Evolutionary conservation across 1,284 basidiomycete species (phyloP), one percentile per base, ranked within the genome.

Genomic region (Leccinum fuscescens): DNA sequence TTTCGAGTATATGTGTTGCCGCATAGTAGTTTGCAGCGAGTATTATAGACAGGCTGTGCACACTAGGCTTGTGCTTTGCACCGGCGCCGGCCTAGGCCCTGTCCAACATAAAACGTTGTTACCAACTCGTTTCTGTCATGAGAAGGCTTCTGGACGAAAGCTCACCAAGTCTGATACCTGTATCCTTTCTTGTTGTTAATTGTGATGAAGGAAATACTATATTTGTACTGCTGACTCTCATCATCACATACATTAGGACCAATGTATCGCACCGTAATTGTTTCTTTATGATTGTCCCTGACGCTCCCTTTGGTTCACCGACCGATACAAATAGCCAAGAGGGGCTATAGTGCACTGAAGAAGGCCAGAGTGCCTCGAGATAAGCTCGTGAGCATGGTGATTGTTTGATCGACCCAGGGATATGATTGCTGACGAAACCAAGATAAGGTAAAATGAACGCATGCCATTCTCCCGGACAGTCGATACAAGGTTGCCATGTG

Each of bases 181-280:
- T 67, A 67, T 70, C 68, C 70, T 61, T 72, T 72, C 66, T 69
- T 20, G 70, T 67, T 66, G 63, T 67, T 69, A 73, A 73, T 70
- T 72, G 67, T 69, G 67, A 73, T 69, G 65, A 48, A 59, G 49
- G 58, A 42, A 42, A n/a, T 42, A 49, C 70, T 55, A 72, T 55
- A 73, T 70, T 72, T 70, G 62, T 73, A 55, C 31, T 58, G 48
- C 52, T 56, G 44, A 51, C 57, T 71, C 66, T 70, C 68, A 69
- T 46, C 44, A 46, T 63, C 69, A 56, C 42, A 55, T 56, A 49
- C 56, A 55, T 53, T 61, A 55, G 35, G 51, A 67, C 62, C 42
- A 54, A 27, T 66, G 62, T 58, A 61, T 62, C 33, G 50, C 59
- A 22, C 55, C 59, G 57, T 71, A 68, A 70, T 67, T 49, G 55